Evolutionary conservation across 2,329 filamentous ascomycete species (phyloP).

Genomic region (Phaeosphaeriaceae sp.): DNA sequence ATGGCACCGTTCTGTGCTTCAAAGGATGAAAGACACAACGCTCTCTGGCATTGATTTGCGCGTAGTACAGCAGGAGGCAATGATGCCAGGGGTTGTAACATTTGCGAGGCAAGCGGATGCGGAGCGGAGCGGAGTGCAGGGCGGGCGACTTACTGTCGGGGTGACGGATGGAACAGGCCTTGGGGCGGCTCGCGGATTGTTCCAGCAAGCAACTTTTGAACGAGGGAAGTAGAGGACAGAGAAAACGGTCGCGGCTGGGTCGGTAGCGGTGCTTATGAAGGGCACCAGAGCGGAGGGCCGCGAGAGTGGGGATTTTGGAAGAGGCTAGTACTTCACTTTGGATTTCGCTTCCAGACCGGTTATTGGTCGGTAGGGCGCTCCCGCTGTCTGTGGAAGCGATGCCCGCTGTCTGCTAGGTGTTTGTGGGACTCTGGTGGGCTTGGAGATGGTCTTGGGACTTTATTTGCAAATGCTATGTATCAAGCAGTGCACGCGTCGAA

Average conservation of each 20-base stretch:
- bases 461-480: constrained; percentile 17
- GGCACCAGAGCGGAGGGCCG: constrained; percentile 27
- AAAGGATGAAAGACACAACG: constrained; percentile 13
- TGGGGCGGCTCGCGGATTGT: constrained; percentile 33
- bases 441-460: constrained; percentile 27
- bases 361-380: constrained; percentile 30
- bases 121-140: constrained; percentile 12
- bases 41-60: not conserved
- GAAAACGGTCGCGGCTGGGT: constrained; percentile 25
- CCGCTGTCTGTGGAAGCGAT: constrained; percentile 24
- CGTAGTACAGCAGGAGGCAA: not conserved
- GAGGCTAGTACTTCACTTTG: constrained; percentile 42
- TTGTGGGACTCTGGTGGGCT: constrained; percentile 22
- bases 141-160: constrained; percentile 38
- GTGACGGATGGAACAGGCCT: constrained; percentile 33
- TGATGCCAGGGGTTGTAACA: not conserved
- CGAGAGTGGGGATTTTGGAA: constrained; percentile 46
- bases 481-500: constrained; percentile 12
- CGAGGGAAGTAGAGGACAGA: constrained; percentile 22
- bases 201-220: constrained; percentile 40
- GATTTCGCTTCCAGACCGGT: constrained; percentile 25
- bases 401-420: constrained; percentile 24
- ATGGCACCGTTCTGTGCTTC: constrained; percentile 34
- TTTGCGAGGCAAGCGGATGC: constrained; percentile 7
- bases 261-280: constrained; percentile 46